These are phyloP conservation scores for Boletus reticulatus DNA, from an alignment of 768 basidiomycete genomes.

Conservation along the genomic window DNA sequence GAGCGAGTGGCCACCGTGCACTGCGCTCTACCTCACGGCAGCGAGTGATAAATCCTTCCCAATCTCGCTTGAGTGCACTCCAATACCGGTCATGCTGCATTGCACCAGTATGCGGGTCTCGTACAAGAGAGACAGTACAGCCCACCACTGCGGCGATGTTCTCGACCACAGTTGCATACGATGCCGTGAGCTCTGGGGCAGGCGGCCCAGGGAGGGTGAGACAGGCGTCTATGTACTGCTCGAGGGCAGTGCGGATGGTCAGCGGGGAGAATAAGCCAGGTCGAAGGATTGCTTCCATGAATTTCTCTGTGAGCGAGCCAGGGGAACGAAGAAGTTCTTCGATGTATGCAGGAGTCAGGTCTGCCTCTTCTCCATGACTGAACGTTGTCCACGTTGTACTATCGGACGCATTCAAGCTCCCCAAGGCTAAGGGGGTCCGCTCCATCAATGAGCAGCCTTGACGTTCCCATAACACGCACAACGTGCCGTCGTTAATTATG, in stretches of 20 bases:
- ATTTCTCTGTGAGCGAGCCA: slow-evolving; percentile 74
- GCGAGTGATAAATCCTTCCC: slow-evolving; percentile 93
- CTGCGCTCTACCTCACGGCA: slow-evolving; percentile 89
- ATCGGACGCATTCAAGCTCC: slow-evolving; percentile 29
- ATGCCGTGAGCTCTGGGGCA: slow-evolving; percentile 55
- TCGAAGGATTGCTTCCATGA: slow-evolving; percentile 78
- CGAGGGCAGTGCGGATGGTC: slow-evolving; percentile 78
- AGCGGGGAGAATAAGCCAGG: slow-evolving; percentile 86
- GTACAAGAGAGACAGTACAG: slow-evolving; percentile 71
- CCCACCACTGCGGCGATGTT: slow-evolving; percentile 85
- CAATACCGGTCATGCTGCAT: slow-evolving; percentile 77
- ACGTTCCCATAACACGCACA: slow-evolving; percentile 79
- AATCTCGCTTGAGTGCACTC: slow-evolving; percentile 84
- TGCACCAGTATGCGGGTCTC: slow-evolving; percentile 76
- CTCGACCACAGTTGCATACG: slow-evolving; percentile 67
- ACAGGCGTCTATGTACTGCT: slow-evolving; percentile 75
- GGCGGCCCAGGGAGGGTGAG: slow-evolving; percentile 59
- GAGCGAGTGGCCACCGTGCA: slow-evolving; percentile 74
- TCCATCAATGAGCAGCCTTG: slow-evolving; percentile 76
- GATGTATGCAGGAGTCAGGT: slow-evolving; percentile 82
- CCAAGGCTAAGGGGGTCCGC: slow-evolving; percentile 46
- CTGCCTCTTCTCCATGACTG: slow-evolving; percentile 65
- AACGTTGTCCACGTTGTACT: slow-evolving; percentile 51
- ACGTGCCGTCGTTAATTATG: slow-evolving; percentile 46
- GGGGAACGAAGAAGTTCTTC: slow-evolving; percentile 75